These are phyloP conservation scores for Salix purpurea DNA, from an alignment of 345 rosid genomes.

Conservation along the genomic window DNA sequence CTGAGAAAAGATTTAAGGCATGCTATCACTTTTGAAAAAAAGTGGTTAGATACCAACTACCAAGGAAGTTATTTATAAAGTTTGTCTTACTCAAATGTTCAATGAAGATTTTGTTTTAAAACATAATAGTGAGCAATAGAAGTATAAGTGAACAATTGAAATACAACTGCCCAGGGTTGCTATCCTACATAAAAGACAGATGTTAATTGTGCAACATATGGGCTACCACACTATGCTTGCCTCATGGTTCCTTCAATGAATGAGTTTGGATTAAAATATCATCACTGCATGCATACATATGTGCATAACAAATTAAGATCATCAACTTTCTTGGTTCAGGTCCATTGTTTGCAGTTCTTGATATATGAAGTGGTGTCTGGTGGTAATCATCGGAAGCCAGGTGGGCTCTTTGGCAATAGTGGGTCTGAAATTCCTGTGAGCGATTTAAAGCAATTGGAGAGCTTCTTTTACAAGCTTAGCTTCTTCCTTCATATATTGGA, in stretches of 20 bases:
- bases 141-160: too few species aligned
- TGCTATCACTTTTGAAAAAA: neutral
- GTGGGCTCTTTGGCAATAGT: conserved; percentile 94
- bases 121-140: too few species aligned
- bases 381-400: conserved; percentile 96
- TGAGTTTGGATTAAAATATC: neutral
- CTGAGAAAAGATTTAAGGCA: neutral
- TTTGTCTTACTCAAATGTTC: neutral
- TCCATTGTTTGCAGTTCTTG: conserved; percentile 93
- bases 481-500: conserved; percentile 96
- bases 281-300: neutral
- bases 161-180: too few species aligned
- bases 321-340: conserved; percentile 41
- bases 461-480: conserved; percentile 95
- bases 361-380: conserved; percentile 99
- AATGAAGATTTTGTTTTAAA: neutral
- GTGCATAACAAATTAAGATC: neutral
- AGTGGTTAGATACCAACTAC: neutral
- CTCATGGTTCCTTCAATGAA: neutral
- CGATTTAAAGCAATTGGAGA: conserved; percentile 90
- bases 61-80: neutral
- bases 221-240: neutral
- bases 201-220: too few species aligned
- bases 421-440: conserved; percentile 96
- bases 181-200: too few species aligned